These are phyloP conservation scores for Phytopythium delawarense DNA, from an alignment of 352 stramenopile species.

Conservation along the genomic window DNA sequence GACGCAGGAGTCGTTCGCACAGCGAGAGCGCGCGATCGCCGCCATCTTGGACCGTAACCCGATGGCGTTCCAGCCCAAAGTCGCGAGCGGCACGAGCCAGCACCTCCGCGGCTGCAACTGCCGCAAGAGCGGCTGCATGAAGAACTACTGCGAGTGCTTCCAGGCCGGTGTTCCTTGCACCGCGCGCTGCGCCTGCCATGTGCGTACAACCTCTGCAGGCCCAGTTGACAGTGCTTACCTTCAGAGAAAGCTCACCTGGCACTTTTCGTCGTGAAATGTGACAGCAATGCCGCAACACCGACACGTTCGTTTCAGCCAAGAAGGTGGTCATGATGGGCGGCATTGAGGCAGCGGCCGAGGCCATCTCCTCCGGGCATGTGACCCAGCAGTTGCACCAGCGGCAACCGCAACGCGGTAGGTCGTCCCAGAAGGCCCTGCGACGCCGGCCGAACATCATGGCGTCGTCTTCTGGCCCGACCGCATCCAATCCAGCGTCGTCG, in stretches of 20 bases:
- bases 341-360: slow-evolving; percentile 3
- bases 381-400: background rate
- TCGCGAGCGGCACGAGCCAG: slow-evolving; percentile 67
- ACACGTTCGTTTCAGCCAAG: slow-evolving; percentile 60
- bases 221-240: background rate
- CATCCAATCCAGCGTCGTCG: background rate
- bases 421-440: background rate
- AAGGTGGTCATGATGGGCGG: slow-evolving; percentile 63
- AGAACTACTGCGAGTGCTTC: slow-evolving; percentile 98
- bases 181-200: slow-evolving; percentile 76
- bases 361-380: background rate
- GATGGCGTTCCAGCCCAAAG: slow-evolving; percentile 93
- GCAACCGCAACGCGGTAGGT: background rate
- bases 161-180: slow-evolving; percentile 86
- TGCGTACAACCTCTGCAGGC: slow-evolving; percentile 8
- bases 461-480: background rate
- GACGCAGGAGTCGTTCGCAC: slow-evolving; percentile 35
- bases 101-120: slow-evolving; percentile 96
- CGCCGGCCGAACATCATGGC: background rate
- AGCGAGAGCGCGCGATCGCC: slow-evolving; percentile 78
- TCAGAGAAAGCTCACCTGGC: background rate
- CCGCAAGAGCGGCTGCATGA: slow-evolving; percentile 94
- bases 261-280: no score
- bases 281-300: slow-evolving; percentile 63
- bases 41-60: slow-evolving; percentile 92